Percentiles rank a stretch among this genome's conserved stretches.
phyloP scores from a whole-genome alignment of 1,284 basidiomycete genomes.

The Melanopsichium pennsylvanicum region DNA sequence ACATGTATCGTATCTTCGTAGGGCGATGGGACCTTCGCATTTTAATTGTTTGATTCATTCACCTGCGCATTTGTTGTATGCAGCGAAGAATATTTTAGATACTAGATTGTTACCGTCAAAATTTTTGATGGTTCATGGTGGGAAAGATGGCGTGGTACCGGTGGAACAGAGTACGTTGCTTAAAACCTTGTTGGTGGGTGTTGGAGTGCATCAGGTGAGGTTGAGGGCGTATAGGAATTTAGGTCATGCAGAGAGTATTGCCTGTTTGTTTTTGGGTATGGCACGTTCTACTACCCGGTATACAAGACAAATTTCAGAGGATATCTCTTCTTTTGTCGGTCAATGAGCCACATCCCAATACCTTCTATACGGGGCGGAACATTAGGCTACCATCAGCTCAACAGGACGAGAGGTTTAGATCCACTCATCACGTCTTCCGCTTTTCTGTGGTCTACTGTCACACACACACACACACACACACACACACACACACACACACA shows the following conservation, averaged over 20 bases:
- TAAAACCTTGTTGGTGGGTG: slow-evolving; percentile 66
- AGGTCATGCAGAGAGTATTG: slow-evolving; percentile 64
- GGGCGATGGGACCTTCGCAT: slow-evolving; percentile 65
- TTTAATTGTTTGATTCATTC: slow-evolving; percentile 67
- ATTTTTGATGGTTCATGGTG: slow-evolving; percentile 67
- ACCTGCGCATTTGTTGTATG: slow-evolving; percentile 66
- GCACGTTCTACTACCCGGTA: slow-evolving; percentile 62
- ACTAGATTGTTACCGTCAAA: slow-evolving; percentile 62
- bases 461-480: too few relatives aligned
- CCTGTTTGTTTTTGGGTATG: slow-evolving; percentile 59
- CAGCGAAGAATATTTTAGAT: slow-evolving; percentile 66
- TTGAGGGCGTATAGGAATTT: slow-evolving; percentile 65
- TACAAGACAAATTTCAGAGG: slow-evolving; percentile 60
- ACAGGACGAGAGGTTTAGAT: not conserved
- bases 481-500: too few relatives aligned
- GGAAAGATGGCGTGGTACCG: slow-evolving; percentile 64
- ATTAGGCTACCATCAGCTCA: not conserved
- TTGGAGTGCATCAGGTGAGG: slow-evolving; percentile 65
- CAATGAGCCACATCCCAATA: slow-evolving; percentile 4
- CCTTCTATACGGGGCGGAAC: too few relatives aligned
- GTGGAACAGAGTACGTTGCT: slow-evolving; percentile 66
- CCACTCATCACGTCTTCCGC: too few relatives aligned
- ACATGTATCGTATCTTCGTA: slow-evolving; percentile 65
- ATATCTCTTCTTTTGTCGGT: slow-evolving; percentile 50
- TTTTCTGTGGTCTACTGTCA: too few relatives aligned